These are phyloP conservation scores for Balansia obtecta DNA, from an alignment of 2,329 filamentous ascomycete genomes.

Conservation along the genomic window DNA sequence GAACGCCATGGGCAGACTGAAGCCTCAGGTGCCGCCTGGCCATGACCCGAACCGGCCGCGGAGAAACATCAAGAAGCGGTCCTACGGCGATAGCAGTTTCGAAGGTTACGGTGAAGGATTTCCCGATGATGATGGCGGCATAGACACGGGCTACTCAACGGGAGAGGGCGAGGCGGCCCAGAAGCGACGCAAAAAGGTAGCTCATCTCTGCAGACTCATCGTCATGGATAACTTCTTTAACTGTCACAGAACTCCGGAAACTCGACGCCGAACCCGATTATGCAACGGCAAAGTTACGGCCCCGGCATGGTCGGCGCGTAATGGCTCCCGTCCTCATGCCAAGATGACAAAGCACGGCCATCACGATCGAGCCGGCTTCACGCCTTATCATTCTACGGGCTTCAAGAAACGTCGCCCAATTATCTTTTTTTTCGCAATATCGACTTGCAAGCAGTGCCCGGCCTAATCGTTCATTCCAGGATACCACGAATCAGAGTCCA, in stretches of 20 bases:
- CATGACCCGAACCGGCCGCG: conserved; percentile 45
- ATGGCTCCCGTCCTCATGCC: conserved; percentile 6
- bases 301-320: conserved; percentile 47
- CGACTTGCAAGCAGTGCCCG: too few relatives aligned
- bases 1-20: conserved; percentile 23
- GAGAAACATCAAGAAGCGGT: conserved; percentile 58
- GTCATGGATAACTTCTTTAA: conserved; percentile 9
- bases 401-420: too few relatives aligned
- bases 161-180: conserved; percentile 56
- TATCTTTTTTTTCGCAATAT: too few relatives aligned
- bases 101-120: conserved; percentile 64
- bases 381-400: background rate
- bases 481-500: background rate
- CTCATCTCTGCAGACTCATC: background rate
- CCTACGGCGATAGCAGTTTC: conserved; percentile 63
- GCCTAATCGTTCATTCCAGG: background rate
- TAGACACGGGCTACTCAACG: conserved; percentile 54
- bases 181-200: conserved; percentile 56
- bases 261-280: conserved; percentile 29
- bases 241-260: conserved; percentile 32
- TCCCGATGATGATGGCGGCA: conserved; percentile 50
- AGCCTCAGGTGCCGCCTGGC: conserved; percentile 24
- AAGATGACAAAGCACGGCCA: background rate
- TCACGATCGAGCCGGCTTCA: background rate
- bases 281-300: conserved; percentile 42